Conservation (phyloP, 2,329 filamentous ascomycete genomes). For the Bertia moriformis region DNA sequence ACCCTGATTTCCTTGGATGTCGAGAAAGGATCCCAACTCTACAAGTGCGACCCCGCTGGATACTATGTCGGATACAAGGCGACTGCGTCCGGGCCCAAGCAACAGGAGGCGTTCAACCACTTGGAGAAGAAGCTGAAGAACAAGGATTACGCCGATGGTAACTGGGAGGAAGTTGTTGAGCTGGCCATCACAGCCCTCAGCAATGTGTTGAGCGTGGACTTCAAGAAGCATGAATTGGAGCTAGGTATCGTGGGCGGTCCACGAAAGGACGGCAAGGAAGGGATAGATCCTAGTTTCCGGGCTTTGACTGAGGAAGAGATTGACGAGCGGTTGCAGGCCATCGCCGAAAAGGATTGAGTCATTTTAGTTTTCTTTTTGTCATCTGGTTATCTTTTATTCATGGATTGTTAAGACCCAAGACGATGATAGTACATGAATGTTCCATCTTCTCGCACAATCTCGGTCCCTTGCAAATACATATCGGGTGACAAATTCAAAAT, state of each 20-base stretch:
- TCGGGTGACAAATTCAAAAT: too few species aligned
- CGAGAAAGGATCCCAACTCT: constrained; percentile 84
- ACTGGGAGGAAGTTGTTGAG: constrained; percentile 96
- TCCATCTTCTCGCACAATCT: too few species aligned
- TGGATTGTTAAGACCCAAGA: too few species aligned
- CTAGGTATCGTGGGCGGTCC: constrained; percentile 93
- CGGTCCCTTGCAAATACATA: too few species aligned
- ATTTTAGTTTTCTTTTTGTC: too few species aligned
- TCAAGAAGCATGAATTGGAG: constrained; percentile 98
- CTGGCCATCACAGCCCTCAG: constrained; percentile 88
- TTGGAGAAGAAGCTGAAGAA: constrained; percentile 99
- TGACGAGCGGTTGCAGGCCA: constrained; percentile 92
- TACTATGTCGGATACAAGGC: constrained; percentile 99
- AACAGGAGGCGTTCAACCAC: constrained; percentile 96
- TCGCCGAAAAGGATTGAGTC: constrained; percentile 97
- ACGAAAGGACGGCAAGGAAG: constrained; percentile 66
- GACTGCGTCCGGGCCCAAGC: constrained; percentile 90
- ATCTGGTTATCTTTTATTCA: too few species aligned
- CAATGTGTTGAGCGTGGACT: constrained; percentile 94
- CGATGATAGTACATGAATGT: too few species aligned
- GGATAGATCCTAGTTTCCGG: constrained; percentile 66
- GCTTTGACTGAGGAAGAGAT: constrained; percentile 93
- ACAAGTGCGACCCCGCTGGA: constrained; percentile 95
- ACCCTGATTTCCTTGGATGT: constrained; percentile 89
- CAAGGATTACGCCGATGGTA: constrained; percentile 84